Evolutionary conservation across 2,329 filamentous ascomycete species (phyloP).

Genomic region (Arthrobotrys sphaeroides): DNA sequence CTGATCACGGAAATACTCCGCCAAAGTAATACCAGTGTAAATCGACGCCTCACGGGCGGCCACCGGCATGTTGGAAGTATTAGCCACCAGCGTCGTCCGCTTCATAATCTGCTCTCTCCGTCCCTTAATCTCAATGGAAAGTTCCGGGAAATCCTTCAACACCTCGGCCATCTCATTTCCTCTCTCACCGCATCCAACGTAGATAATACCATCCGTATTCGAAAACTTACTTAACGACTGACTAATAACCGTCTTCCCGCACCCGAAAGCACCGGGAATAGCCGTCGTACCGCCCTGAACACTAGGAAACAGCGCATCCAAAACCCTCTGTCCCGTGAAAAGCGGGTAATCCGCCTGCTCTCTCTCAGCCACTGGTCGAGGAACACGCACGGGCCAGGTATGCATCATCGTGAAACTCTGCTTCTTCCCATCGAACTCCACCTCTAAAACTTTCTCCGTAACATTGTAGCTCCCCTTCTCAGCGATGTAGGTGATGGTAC

Average conservation of each 20-base stretch:
- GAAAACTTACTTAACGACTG: conserved; percentile 99
- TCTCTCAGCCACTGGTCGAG: conserved; percentile 90
- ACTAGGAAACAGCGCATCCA: conserved; percentile 94
- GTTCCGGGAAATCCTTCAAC: conserved; percentile 99
- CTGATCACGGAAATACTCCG: conserved; percentile 97
- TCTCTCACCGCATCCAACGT: conserved; percentile 89
- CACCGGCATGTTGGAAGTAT: conserved; percentile 99
- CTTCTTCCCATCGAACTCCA: conserved; percentile 97
- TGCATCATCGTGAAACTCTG: conserved; percentile 98
- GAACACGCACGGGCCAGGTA: conserved; percentile 95
- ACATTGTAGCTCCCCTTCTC: conserved; percentile 93
- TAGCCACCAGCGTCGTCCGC: conserved; percentile 96
- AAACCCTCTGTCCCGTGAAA: conserved; percentile 93
- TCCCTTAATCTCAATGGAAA: conserved; percentile 91
- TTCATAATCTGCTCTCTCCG: conserved; percentile 99
- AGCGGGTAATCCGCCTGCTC: conserved; percentile 88
- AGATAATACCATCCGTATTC: conserved; percentile 98
- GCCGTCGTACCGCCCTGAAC: conserved; percentile 97
- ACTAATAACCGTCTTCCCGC: conserved; percentile 98
- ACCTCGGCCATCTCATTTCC: conserved; percentile 99
- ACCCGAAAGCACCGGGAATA: conserved; percentile 97
- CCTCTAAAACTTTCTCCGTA: conserved; percentile 89
- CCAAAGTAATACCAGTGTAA: conserved; percentile 94
- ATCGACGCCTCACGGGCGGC: conserved; percentile 98
- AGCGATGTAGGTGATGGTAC: conserved; percentile 90